Percentiles rank a stretch among this genome's conserved stretches.
Conservation (phyloP, 805 yeast species). For the Nematodospora valgi region DNA sequence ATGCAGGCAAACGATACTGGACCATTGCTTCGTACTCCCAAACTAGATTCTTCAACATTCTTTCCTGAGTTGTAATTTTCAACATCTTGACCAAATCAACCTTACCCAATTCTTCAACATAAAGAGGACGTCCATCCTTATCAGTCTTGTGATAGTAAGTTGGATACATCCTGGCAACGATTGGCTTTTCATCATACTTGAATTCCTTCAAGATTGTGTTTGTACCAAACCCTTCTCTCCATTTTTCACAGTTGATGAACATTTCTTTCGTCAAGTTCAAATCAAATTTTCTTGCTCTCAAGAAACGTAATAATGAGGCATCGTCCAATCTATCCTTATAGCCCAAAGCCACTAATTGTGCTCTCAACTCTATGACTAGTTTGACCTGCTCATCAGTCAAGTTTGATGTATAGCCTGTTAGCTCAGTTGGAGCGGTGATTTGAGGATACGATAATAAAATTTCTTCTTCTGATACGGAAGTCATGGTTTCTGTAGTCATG, state of each 20-base stretch:
- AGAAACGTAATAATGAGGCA: conserved; percentile 76
- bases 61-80: conserved; percentile 89
- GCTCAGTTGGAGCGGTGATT: conserved; percentile 53
- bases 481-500: conserved; percentile 10
- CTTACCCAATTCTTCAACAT: conserved; percentile 88
- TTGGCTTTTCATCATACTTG: conserved; percentile 88
- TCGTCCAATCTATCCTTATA: conserved; percentile 81
- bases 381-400: conserved; percentile 66
- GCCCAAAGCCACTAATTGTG: conserved; percentile 57
- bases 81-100: conserved; percentile 89
- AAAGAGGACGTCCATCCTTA: conserved; percentile 94
- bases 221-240: conserved; percentile 87
- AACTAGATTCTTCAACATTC: conserved; percentile 92
- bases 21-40: conserved; percentile 97
- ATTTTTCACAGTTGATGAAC: conserved; percentile 83
- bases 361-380: conserved; percentile 56
- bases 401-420: conserved; percentile 80
- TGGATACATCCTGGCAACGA: conserved; percentile 87
- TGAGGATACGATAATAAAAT: conserved; percentile 67
- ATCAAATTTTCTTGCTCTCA: conserved; percentile 95
- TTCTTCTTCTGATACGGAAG: conserved; percentile 30
- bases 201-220: conserved; percentile 85
- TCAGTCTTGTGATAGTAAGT: conserved; percentile 98
- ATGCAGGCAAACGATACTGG: conserved; percentile 84
- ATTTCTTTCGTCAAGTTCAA: conserved; percentile 71